Percentiles rank a stretch among this genome's conserved stretches.
phyloP scores from a whole-genome alignment of 352 stramenopile genomes.

The Pythium scleroteichum region DNA sequence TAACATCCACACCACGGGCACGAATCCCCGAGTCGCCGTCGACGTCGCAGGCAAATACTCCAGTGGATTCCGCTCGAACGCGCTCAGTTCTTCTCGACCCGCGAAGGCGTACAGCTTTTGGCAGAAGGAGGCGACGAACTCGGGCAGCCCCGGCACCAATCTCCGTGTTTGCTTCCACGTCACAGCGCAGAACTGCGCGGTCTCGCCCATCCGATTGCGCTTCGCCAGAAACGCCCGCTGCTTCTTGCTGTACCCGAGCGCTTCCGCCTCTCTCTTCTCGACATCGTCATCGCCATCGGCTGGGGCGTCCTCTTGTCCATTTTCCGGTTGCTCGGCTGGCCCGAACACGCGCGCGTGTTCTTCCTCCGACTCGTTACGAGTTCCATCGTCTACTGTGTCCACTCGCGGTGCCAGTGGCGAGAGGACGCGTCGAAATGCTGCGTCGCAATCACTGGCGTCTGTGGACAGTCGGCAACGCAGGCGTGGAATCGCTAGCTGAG shows the following conservation, averaged over 20 bases:
- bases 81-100: conserved; percentile 34
- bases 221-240: conserved; percentile 7
- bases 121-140: conserved; percentile 41
- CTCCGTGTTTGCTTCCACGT: conserved; percentile 43
- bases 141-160: conserved; percentile 44
- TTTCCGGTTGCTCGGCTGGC: conserved; percentile 7
- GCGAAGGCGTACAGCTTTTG: conserved; percentile 64
- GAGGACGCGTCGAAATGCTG: conserved; percentile 10
- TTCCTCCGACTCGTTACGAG: conserved; percentile 23
- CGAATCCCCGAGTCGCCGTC: conserved; percentile 30
- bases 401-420: conserved; percentile 38
- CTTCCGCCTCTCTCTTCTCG: neutral
- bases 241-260: conserved; percentile 5
- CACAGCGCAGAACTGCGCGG: conserved; percentile 60
- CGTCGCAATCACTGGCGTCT: conserved; percentile 8
- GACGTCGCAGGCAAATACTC: conserved; percentile 38
- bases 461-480: neutral
- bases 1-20: conserved; percentile 52
- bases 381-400: conserved; percentile 45
- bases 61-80: conserved; percentile 54
- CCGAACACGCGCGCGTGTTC: conserved; percentile 14
- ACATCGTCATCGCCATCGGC: neutral
- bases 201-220: conserved; percentile 41
- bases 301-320: conserved; percentile 5
- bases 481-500: neutral